A percentile compares a stretch with the other conserved stretches of the same genome.
phyloP scores from a whole-genome alignment of 768 basidiomycete species.

The Mycena galopus region DNA sequence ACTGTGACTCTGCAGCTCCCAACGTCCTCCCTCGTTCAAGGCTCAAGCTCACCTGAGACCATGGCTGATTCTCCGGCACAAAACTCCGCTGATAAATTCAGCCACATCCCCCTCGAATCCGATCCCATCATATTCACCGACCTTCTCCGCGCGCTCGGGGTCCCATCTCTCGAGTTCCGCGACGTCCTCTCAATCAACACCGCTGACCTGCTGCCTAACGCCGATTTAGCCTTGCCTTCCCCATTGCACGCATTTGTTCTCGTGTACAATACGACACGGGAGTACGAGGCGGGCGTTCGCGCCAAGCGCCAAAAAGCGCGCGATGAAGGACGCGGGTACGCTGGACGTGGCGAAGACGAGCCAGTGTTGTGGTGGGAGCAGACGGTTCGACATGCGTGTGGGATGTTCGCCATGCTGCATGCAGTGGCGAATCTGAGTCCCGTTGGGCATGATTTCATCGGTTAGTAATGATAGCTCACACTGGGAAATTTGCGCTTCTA shows the following conservation, averaged over 20 bases:
- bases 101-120: constrained; percentile 36
- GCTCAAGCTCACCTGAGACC: too few species aligned
- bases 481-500: too few species aligned
- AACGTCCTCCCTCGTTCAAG: too few species aligned
- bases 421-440: constrained; percentile 32
- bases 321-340: constrained; percentile 30
- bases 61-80: not conserved
- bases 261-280: constrained; percentile 24
- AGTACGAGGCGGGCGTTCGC: constrained; percentile 28
- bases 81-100: constrained; percentile 7
- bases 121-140: constrained; percentile 38
- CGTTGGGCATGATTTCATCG: constrained; percentile 18
- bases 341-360: constrained; percentile 26
- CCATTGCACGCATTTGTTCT: constrained; percentile 32
- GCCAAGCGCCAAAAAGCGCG: constrained; percentile 26
- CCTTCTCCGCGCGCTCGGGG: constrained; percentile 30
- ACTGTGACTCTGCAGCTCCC: too few species aligned
- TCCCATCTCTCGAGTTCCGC: constrained; percentile 32
- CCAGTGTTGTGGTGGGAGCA: constrained; percentile 36
- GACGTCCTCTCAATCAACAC: constrained; percentile 30
- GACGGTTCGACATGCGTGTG: constrained; percentile 35
- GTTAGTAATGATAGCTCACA: constrained; percentile 1
- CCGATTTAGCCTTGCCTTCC: constrained; percentile 10
- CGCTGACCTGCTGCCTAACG: constrained; percentile 19
- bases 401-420: constrained; percentile 36